Conservation (phyloP, 257 asterid species). For the Schizonepeta tenuifolia region DNA sequence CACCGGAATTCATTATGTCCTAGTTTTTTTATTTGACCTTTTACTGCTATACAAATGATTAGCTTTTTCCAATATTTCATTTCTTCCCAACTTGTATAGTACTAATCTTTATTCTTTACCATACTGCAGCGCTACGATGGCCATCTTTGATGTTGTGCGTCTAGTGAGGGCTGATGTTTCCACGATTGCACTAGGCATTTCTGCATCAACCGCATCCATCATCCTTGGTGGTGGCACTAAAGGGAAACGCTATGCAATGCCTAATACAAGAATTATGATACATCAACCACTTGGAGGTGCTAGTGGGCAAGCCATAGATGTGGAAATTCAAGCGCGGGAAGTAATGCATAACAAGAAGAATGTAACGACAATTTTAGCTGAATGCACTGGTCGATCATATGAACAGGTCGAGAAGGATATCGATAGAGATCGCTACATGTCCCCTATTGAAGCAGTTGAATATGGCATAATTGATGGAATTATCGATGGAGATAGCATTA, state of each 20-base stretch:
- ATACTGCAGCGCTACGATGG: conserved; percentile 81
- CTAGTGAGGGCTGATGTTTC: conserved; percentile 75
- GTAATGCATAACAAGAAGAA: conserved; percentile 81
- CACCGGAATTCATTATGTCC: neutral
- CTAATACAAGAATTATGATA: conserved; percentile 88
- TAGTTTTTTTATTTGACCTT: neutral
- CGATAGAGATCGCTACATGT: conserved; percentile 90
- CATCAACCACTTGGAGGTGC: conserved; percentile 97
- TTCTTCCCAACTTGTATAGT: conserved; percentile 7
- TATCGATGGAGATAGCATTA: conserved; percentile 78
- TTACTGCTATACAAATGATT: conserved; percentile 7
- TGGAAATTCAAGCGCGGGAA: conserved; percentile 91
- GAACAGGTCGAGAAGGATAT: conserved; percentile 94
- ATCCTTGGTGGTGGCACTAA: conserved; percentile 95
- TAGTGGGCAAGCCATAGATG: conserved; percentile 89
- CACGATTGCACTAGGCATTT: conserved; percentile 79
- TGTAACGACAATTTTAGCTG: conserved; percentile 64
- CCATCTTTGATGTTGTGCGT: conserved; percentile 72
- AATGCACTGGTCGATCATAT: conserved; percentile 66
- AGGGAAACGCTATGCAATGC: conserved; percentile 96
- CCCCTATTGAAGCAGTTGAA: conserved; percentile 95
- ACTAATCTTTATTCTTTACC: conserved; percentile 23
- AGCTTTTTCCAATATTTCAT: neutral
- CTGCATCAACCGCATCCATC: conserved; percentile 93
- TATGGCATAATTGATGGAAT: conserved; percentile 91